Base-by-base conservation (phyloP, 2,329 filamentous ascomycete genomes). In the Neopestalotiopsis sp. region DNA sequence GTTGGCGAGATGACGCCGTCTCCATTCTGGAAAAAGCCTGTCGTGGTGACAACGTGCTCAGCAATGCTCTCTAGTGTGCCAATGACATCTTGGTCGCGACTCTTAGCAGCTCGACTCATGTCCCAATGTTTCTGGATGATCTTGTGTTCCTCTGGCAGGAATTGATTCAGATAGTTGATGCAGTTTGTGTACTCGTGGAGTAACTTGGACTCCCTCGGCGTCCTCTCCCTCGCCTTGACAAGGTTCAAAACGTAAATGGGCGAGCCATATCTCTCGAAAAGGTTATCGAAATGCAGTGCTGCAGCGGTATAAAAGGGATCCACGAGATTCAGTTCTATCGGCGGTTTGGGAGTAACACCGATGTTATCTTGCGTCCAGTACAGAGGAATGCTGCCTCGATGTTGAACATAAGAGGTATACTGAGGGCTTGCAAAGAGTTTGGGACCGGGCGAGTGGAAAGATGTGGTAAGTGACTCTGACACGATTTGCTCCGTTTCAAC, bases 401-500 rank as follows among this genome's bases (percentile, higher is more conserved):
- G 96, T 78, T 99, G 96, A 1, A 99, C 92, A 79, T 97, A 98
- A 0, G 96, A 98, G 4, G 96, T 98, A 79, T 95, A 98, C 34
- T 94, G 92, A 1, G 95, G 94, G 76, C 92, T 98, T 4, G 94
- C 91, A 78, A 94, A 98, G 12, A 97, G 87, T 63, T 89, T 90
- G 3, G 93, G 93, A 0, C 94, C 95, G 4, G 96, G 94, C 3
- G 93, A 92, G 81, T 99, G 96, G 74, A 99, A 98, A 0, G 96
- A 98, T 0, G 96, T 99, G 0, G 94, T 98, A 65, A 95, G 84
- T 74, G 94, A 94, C 78, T 99, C 96, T 0, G 95, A 96, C 4
- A 99, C 95, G 70, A 99, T 98, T 79, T 99, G 96, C 81, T 99
- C 96, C 0, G 96, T 98, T 81, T 99, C 97, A 30, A 99, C 96